phyloP scores from a whole-genome alignment of 352 stramenopile genomes.

The Pythium sp. region DNA sequence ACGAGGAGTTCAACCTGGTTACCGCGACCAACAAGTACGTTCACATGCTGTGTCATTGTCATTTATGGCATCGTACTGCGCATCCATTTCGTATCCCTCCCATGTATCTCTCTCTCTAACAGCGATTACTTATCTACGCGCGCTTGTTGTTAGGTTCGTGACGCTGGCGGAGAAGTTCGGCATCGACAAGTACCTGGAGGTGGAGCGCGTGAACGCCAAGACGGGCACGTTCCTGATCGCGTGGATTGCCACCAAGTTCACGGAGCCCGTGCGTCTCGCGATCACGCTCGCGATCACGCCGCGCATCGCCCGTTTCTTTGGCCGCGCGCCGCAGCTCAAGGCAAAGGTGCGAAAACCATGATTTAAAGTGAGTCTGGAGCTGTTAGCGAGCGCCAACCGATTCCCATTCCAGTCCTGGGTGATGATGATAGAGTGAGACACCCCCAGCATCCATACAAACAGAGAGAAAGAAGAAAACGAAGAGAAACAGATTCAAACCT shows the following conservation, averaged over 20 bases:
- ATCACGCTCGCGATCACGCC: slow-evolving; percentile 79
- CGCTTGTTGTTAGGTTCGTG: slow-evolving; percentile 41
- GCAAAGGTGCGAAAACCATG: slow-evolving; percentile 25
- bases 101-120: neutral
- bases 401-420: neutral
- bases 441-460: neutral
- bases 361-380: neutral
- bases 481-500: neutral
- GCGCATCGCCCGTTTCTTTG: slow-evolving; percentile 68
- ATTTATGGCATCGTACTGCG: neutral
- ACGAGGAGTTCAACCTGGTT: slow-evolving; percentile 72
- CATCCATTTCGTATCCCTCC: neutral
- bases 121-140: neutral
- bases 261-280: slow-evolving; percentile 73
- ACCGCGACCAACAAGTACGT: slow-evolving; percentile 79
- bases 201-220: slow-evolving; percentile 80
- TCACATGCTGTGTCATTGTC: neutral
- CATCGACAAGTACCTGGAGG: slow-evolving; percentile 76
- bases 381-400: neutral
- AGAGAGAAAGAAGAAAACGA: neutral
- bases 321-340: slow-evolving; percentile 57
- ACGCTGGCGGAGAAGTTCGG: slow-evolving; percentile 65
- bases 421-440: slow-evolving; percentile 8
- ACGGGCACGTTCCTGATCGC: slow-evolving; percentile 78
- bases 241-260: slow-evolving; percentile 88